Percentiles rank a stretch among this genome's conserved stretches.
Evolutionary conservation across 805 yeast species (phyloP).

Genomic region (Yamadazyma insecticola): DNA sequence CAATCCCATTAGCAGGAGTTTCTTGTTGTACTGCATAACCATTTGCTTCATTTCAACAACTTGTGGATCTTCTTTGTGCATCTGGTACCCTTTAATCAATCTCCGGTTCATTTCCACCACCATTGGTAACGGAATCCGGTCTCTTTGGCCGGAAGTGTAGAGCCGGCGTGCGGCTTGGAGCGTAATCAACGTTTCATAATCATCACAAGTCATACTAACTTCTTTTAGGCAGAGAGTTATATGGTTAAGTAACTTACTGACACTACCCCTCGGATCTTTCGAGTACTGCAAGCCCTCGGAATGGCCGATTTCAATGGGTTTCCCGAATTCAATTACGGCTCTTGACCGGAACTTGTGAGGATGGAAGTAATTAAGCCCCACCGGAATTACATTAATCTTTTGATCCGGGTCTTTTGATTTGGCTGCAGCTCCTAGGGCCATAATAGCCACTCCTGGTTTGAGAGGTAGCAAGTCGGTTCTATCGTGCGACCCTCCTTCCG

Average conservation of each 20-base stretch:
- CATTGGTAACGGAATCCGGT: conserved; percentile 34
- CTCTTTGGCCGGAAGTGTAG: conserved; percentile 30
- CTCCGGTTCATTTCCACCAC: conserved; percentile 41
- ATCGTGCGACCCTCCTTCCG: conserved; percentile 44
- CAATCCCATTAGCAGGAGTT: conserved; percentile 26
- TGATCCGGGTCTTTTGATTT: conserved; percentile 17
- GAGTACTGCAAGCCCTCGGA: conserved; percentile 23
- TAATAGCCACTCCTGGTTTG: conserved; percentile 42
- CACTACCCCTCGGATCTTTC: conserved; percentile 22
- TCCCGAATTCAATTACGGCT: conserved; percentile 40
- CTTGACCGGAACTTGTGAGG: conserved; percentile 38
- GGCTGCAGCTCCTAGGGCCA: conserved; percentile 40
- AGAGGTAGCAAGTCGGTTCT: conserved; percentile 38
- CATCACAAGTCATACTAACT: conserved; percentile 38
- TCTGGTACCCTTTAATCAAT: conserved; percentile 31
- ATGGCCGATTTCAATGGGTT: conserved; percentile 32
- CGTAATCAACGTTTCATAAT: conserved; percentile 39
- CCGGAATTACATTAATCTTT: conserved; percentile 33
- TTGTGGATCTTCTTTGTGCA: conserved; percentile 29
- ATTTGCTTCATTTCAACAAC: conserved; percentile 23
- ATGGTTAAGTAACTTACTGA: conserved; percentile 20
- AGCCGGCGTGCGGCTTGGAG: conserved; percentile 40
- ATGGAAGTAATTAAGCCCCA: conserved; percentile 40
- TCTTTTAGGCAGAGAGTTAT: conserved; percentile 32
- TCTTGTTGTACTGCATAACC: conserved; percentile 31